A percentile compares a stretch with the other conserved stretches of the same genome.
Conservation (phyloP, 148 eudicot species). For the Amaranthus hypochondriacus region DNA sequence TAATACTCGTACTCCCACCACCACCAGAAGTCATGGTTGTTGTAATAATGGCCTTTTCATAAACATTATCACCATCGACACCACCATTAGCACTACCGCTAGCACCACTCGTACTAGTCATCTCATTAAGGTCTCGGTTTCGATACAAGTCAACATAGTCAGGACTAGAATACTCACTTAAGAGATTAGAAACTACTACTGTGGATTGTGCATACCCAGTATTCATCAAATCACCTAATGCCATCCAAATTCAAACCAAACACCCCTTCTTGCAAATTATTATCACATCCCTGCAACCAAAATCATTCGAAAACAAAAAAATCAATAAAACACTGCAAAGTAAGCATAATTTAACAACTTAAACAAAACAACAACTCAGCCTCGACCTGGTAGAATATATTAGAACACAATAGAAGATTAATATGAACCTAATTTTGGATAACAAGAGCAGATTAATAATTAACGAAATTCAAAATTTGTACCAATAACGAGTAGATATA, state of each 20-base stretch:
- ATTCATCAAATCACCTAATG: conserved; percentile 88
- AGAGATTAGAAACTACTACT: conserved; percentile 39
- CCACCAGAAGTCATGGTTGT: neutral
- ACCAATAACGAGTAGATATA: too few relatives aligned
- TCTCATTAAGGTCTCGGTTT: conserved; percentile 30
- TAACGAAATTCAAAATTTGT: too few relatives aligned
- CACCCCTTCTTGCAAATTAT: neutral
- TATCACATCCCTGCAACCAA: neutral
- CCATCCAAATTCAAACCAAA: conserved; percentile 52
- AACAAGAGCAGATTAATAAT: too few relatives aligned
- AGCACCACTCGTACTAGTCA: conserved; percentile 40
- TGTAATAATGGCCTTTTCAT: neutral
- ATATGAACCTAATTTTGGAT: too few relatives aligned
- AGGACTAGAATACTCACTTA: conserved; percentile 35
- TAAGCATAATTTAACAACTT: neutral
- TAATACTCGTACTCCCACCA: neutral
- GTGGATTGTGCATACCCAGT: conserved; percentile 56
- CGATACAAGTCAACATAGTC: conserved; percentile 28
- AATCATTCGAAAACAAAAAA: neutral
- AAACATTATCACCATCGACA: neutral
- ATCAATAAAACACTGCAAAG: neutral
- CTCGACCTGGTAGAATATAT: too few relatives aligned
- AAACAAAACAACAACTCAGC: conserved; percentile 1
- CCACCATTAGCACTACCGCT: too few relatives aligned
- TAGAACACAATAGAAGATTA: too few relatives aligned